Evolutionary conservation across 2,329 filamentous ascomycete species (phyloP).

Genomic region (Trichoderma endophyticum): DNA sequence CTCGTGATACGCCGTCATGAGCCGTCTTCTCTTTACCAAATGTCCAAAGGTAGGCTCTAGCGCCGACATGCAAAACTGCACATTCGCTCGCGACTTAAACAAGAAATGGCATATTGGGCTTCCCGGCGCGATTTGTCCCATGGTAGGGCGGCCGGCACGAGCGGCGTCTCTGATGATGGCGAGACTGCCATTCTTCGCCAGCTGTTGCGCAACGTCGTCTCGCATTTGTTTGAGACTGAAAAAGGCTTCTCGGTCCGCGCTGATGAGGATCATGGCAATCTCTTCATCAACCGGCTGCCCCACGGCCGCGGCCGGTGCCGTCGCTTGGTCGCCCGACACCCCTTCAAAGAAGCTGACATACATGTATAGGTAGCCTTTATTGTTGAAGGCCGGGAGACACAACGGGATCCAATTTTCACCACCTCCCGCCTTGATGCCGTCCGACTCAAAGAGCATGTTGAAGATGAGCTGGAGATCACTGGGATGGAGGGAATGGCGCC

Average conservation of each 20-base stretch:
- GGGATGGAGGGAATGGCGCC: slow-evolving; percentile 91
- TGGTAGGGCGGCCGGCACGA: slow-evolving; percentile 64
- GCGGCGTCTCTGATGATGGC: slow-evolving; percentile 70
- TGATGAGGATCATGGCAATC: slow-evolving; percentile 90
- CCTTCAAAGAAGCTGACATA: slow-evolving; percentile 91
- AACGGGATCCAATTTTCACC: slow-evolving; percentile 98
- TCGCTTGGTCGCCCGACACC: slow-evolving; percentile 40
- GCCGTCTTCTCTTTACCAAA: slow-evolving; percentile 60
- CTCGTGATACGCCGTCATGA: slow-evolving; percentile 81
- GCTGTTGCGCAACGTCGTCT: slow-evolving; percentile 61
- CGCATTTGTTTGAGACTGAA: slow-evolving; percentile 78
- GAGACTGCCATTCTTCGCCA: slow-evolving; percentile 73
- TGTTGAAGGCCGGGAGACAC: slow-evolving; percentile 96
- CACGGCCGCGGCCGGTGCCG: slow-evolving; percentile 55
- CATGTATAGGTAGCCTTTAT: slow-evolving; percentile 95
- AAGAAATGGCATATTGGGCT: slow-evolving; percentile 85
- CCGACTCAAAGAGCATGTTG: slow-evolving; percentile 98
- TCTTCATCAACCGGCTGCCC: slow-evolving; percentile 67
- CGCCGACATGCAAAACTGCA: slow-evolving; percentile 91
- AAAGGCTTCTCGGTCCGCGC: slow-evolving; percentile 88
- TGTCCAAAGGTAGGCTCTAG: slow-evolving; percentile 64
- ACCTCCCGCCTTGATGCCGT: slow-evolving; percentile 81
- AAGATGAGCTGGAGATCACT: slow-evolving; percentile 95
- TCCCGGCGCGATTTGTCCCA: slow-evolving; percentile 74
- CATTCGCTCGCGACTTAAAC: slow-evolving; percentile 91